Percentiles rank a stretch among this genome's conserved stretches.
Evolutionary conservation across 2,329 filamentous ascomycete genomes (phyloP).

Genomic region (Exophiala alcalophila): DNA sequence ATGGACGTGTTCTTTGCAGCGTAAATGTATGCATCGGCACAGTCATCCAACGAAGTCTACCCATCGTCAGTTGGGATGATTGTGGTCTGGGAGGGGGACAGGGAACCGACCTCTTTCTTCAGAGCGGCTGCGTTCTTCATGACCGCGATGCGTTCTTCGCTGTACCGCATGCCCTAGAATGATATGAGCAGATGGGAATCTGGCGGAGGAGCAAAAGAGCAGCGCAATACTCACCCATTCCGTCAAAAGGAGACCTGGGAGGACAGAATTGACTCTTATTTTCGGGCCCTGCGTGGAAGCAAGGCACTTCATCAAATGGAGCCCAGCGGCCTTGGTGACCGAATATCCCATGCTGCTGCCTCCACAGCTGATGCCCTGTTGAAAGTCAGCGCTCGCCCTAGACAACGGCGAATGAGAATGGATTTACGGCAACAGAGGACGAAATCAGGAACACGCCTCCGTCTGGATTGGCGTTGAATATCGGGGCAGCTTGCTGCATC

Average conservation of each 20-base stretch:
- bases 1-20: slow-evolving; percentile 47
- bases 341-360: slow-evolving; percentile 68
- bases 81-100: background rate
- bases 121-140: slow-evolving; percentile 58
- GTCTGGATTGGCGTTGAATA: slow-evolving; percentile 60
- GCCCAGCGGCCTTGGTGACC: slow-evolving; percentile 73
- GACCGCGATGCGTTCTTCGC: slow-evolving; percentile 54
- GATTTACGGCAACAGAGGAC: slow-evolving; percentile 56
- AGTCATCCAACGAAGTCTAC: slow-evolving; percentile 44
- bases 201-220: background rate
- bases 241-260: slow-evolving; percentile 63
- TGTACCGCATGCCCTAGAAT: slow-evolving; percentile 54
- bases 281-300: slow-evolving; percentile 62
- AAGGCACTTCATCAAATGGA: slow-evolving; percentile 66
- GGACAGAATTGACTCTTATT: slow-evolving; percentile 62
- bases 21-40: slow-evolving; percentile 41
- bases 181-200: slow-evolving; percentile 3
- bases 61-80: slow-evolving; percentile 5
- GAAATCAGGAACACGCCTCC: slow-evolving; percentile 64
- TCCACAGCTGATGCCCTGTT: slow-evolving; percentile 55
- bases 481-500: slow-evolving; percentile 56
- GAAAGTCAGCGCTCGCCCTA: background rate
- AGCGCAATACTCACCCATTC: slow-evolving; percentile 52
- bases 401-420: slow-evolving; percentile 9
- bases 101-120: slow-evolving; percentile 53